Evolutionary conservation across 257 asterid genomes (phyloP), one percentile per base, ranked within the genome.

Genomic region (Nicotiana tomentosiformis): DNA sequence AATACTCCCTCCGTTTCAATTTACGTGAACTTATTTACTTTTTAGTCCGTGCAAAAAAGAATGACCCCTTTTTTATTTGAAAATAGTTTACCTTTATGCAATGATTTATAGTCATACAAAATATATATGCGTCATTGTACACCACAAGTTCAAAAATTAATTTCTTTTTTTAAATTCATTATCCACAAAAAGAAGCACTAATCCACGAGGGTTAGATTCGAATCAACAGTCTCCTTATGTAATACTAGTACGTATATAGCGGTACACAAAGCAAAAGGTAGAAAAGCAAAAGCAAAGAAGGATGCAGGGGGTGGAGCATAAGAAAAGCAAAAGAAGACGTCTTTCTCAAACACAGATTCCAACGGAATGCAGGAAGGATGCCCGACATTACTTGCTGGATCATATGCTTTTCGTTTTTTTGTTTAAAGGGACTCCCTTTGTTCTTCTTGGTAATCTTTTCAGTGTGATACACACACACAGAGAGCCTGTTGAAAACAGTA

Each of bases 261-360:
- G 12, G 53, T 69, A 12, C 12, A 72, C 20, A 46, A 70, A 89
- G 84, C 83, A 87, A 88, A 77, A 39, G 78, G 57, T n/a, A 66
- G 58, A 66, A 81, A 82, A 85, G 65, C 51, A 76, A 81, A 86
- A 78, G 83, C 46, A 55, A 53, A n/a, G 62, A 78, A 70, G 77
- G 81, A 11, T 33, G 82, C 56, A 66, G 26, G 78, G 39, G 23
- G 70, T 46, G 70, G 87, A 58, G 69, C 69, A 56, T 56, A 78
- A 83, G 57, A 84, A 90, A 92, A 91, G 94, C 86, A 91, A 93
- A 90, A 95, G 95, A 93, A 90, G 89, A 91, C 84, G 97, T 92
- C 95, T 93, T 92, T 95, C 94, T 90, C 93, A 69, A 84, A 87
- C 98, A 89, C 99, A 81, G 97, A 95, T 94, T 97, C 98, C 98